A percentile compares a stretch with the other conserved stretches of the same genome.
Conservation (phyloP, 2,329 filamentous ascomycete species). For the Colletotrichum falcatum region DNA sequence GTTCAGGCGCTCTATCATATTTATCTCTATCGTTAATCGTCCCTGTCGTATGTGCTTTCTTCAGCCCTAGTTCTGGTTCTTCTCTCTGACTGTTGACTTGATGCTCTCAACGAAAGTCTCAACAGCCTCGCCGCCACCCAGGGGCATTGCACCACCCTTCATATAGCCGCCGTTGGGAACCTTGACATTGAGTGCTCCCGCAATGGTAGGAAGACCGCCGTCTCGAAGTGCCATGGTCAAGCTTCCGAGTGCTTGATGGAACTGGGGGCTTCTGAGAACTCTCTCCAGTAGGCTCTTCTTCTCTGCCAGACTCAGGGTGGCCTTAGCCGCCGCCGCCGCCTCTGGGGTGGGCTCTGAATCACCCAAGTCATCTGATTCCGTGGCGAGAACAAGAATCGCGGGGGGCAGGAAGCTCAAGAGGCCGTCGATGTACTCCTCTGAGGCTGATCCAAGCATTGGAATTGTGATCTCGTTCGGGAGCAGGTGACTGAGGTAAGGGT, state of each 20-base stretch:
- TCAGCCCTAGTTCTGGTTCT: conserved; percentile 46
- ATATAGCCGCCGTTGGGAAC: conserved; percentile 89
- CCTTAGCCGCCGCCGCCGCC: conserved; percentile 77
- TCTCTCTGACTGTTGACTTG: conserved; percentile 79
- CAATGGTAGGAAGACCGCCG: conserved; percentile 89
- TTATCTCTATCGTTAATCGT: conserved; percentile 21
- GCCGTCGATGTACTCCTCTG: conserved; percentile 76
- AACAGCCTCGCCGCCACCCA: conserved; percentile 89
- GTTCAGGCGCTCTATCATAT: conserved; percentile 12
- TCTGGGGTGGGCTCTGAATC: conserved; percentile 76
- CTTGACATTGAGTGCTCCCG: conserved; percentile 84
- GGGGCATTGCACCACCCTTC: conserved; percentile 80
- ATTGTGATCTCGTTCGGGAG: conserved; percentile 83
- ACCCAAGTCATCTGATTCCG: conserved; percentile 68
- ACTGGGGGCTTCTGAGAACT: conserved; percentile 90
- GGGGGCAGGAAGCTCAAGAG: conserved; percentile 85
- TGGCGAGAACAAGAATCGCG: conserved; percentile 79
- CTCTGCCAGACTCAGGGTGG: conserved; percentile 77
- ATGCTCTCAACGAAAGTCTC: conserved; percentile 93
- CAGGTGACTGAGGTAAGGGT: conserved; percentile 88
- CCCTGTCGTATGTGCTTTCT: conserved; percentile 6
- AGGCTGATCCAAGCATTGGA: conserved; percentile 75
- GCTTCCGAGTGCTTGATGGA: conserved; percentile 86
- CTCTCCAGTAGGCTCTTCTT: conserved; percentile 85
- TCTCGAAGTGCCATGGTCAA: conserved; percentile 90